A percentile compares a stretch with the other conserved stretches of the same genome.
Evolutionary conservation across 345 rosid species (phyloP).

Genomic region (Moricandia moricandioides): DNA sequence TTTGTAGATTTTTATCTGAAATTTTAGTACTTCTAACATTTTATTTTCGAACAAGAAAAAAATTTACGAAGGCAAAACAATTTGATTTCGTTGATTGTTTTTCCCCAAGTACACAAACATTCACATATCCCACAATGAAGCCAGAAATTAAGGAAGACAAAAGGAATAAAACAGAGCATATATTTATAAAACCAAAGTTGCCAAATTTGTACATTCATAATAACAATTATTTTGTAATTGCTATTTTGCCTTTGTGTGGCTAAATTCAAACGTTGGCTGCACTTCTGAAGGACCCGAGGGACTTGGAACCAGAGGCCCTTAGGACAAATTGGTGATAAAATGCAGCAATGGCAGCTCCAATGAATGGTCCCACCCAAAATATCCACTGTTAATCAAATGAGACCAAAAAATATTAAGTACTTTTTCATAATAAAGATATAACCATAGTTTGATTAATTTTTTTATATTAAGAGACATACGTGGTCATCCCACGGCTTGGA

Average conservation of each 20-base stretch:
- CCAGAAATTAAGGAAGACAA: neutral
- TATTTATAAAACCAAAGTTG: constrained; percentile 9
- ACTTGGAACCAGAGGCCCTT: constrained; percentile 59
- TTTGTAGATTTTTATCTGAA: neutral
- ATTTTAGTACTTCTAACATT: neutral
- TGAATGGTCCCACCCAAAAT: constrained; percentile 72
- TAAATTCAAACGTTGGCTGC: constrained; percentile 16
- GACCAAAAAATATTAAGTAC: neutral
- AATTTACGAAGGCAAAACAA: constrained; percentile 10
- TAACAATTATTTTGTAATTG: constrained; percentile 19
- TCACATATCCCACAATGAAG: constrained; percentile 16
- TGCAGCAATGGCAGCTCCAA: constrained; percentile 67
- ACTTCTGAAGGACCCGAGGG: too few relatives aligned
- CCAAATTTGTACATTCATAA: constrained; percentile 20
- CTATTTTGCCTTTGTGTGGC: neutral
- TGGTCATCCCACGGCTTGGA: constrained; percentile 93
- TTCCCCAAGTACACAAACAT: constrained; percentile 11
- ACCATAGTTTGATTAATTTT: neutral
- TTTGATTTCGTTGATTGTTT: constrained; percentile 33
- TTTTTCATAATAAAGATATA: neutral
- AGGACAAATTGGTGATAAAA: constrained; percentile 60
- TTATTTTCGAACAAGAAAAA: neutral
- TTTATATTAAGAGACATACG: constrained; percentile 33
- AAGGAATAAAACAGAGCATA: constrained; percentile 1
- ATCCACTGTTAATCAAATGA: constrained; percentile 49